These are phyloP conservation scores for Paraglomus brasilianum DNA, from an alignment of 192 early-diverging fungal genomes.

Conservation along the genomic window DNA sequence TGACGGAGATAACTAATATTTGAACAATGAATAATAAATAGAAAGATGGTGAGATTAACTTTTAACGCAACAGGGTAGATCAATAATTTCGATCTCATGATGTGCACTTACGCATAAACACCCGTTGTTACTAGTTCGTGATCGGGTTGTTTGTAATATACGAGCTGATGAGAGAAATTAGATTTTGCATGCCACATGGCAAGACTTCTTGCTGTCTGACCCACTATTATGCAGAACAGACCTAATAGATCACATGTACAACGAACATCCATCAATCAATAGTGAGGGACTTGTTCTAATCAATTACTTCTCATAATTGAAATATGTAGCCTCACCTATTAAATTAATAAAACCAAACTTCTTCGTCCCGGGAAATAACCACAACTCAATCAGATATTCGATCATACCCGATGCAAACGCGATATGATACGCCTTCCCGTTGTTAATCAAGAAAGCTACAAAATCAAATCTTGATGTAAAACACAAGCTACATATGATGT, in stretches of 20 bases:
- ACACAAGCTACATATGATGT: slow-evolving; percentile 12
- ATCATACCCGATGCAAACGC: slow-evolving; percentile 64
- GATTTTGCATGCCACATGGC: slow-evolving; percentile 91
- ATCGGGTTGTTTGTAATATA: slow-evolving; percentile 60
- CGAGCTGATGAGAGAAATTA: slow-evolving; percentile 86
- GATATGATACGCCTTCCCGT: slow-evolving; percentile 66
- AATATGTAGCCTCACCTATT: slow-evolving; percentile 17
- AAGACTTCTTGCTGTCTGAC: slow-evolving; percentile 73
- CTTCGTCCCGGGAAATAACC: slow-evolving; percentile 54
- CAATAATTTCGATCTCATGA: neutral
- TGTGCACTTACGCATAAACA: slow-evolving; percentile 67
- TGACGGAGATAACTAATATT: slow-evolving; percentile 72
- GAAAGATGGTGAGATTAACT: slow-evolving; percentile 18
- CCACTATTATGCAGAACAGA: slow-evolving; percentile 57
- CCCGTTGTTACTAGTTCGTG: slow-evolving; percentile 86
- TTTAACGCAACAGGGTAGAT: neutral
- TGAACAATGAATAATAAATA: slow-evolving; percentile 13
- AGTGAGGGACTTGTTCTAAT: neutral
- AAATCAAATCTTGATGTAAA: neutral
- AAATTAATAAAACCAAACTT: slow-evolving; percentile 37
- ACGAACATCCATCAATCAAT: neutral
- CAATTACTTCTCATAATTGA: neutral
- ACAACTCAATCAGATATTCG: slow-evolving; percentile 70
- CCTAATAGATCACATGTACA: slow-evolving; percentile 43
- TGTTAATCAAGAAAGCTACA: slow-evolving; percentile 73